Percentiles rank a stretch among this genome's conserved stretches.
These are phyloP conservation scores for Suillus sp. DNA, from an alignment of 768 basidiomycete genomes.

Conservation along the genomic window DNA sequence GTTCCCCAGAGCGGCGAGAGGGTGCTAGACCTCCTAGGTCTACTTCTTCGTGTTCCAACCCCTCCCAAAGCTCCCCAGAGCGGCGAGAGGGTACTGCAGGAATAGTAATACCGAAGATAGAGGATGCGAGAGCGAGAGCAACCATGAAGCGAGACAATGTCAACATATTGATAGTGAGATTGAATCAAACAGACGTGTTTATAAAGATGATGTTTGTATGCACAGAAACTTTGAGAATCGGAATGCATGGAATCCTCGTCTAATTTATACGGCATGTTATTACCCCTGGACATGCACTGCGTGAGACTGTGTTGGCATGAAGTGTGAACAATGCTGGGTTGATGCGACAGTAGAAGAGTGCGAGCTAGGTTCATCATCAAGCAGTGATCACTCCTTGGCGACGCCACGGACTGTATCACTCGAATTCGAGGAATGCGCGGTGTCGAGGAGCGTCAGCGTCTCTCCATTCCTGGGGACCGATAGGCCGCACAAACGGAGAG, in stretches of 20 bases:
- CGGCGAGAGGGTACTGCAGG: constrained; percentile 1
- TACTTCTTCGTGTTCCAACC: neutral
- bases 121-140: neutral
- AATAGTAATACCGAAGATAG: neutral
- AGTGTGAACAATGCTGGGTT: neutral
- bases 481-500: neutral
- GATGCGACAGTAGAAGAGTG: neutral
- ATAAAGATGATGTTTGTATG: neutral
- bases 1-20: neutral
- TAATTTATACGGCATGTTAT: neutral
- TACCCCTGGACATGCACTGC: neutral
- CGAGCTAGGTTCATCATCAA: neutral
- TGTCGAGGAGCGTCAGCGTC: neutral
- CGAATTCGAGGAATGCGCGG: neutral
- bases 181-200: neutral
- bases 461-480: neutral
- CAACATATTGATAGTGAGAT: constrained; percentile 1
- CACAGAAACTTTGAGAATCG: neutral
- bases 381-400: neutral
- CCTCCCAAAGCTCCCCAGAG: neutral
- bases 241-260: neutral
- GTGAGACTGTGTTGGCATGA: neutral
- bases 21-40: neutral
- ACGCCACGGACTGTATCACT: neutral
- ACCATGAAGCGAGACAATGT: neutral